phyloP scores from a whole-genome alignment of 768 basidiomycete species.

The Tubosaeta sp. region DNA sequence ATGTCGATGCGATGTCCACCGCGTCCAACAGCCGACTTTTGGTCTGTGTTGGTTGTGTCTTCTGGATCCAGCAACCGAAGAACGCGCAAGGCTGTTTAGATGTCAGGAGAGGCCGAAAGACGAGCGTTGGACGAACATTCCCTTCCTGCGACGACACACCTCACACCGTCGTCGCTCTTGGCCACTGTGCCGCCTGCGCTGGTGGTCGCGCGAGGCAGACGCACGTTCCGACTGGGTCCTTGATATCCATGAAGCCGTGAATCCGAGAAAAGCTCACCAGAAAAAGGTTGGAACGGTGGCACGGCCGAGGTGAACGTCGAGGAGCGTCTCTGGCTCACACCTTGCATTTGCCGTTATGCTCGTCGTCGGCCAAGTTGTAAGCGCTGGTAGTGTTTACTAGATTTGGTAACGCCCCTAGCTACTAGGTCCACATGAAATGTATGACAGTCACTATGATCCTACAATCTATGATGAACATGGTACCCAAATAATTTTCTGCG shows the following conservation, averaged over 20 bases:
- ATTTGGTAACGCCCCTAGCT: slow-evolving; percentile 3
- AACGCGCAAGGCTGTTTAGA: slow-evolving; percentile 50
- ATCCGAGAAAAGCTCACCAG: slow-evolving; percentile 37
- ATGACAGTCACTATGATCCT: too few relatives aligned
- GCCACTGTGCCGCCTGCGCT: slow-evolving; percentile 65
- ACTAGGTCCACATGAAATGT: too few relatives aligned
- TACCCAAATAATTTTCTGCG: too few relatives aligned
- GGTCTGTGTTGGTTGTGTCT: slow-evolving; percentile 37
- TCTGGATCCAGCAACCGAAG: slow-evolving; percentile 53
- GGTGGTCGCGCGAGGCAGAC: slow-evolving; percentile 54
- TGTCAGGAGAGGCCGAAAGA: slow-evolving; percentile 7
- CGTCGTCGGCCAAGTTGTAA: neutral
- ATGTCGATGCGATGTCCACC: slow-evolving; percentile 68
- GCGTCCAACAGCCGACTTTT: slow-evolving; percentile 49
- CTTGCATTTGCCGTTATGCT: slow-evolving; percentile 18
- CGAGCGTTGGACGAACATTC: slow-evolving; percentile 50
- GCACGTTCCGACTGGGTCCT: slow-evolving; percentile 50
- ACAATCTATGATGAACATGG: too few relatives aligned
- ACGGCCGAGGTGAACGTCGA: slow-evolving; percentile 20
- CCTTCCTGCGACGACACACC: slow-evolving; percentile 74
- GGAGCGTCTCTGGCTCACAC: slow-evolving; percentile 22
- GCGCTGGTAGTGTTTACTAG: neutral
- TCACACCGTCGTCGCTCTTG: slow-evolving; percentile 58
- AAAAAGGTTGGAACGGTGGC: slow-evolving; percentile 2
- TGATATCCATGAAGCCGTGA: slow-evolving; percentile 41